A percentile compares a stretch with the other conserved stretches of the same genome.
These are phyloP conservation scores for Scutellaria barbata DNA, from an alignment of 257 asterid species.

Conservation along the genomic window DNA sequence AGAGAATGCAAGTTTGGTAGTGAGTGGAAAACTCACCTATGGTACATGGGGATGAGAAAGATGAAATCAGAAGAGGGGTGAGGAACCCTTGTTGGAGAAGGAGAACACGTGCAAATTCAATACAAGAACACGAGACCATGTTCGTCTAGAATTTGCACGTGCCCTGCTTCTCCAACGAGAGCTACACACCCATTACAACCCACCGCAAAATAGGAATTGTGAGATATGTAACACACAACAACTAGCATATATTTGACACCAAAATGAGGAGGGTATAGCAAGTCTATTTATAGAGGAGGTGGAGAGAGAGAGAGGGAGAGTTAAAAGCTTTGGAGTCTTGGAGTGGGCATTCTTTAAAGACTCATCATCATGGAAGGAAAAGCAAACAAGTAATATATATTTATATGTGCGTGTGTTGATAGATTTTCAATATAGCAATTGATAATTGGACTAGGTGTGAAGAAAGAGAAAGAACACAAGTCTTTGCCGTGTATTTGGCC, in stretches of 20 bases:
- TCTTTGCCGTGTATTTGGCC: slow-evolving; percentile 26
- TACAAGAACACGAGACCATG: not conserved
- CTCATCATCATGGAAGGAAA: slow-evolving; percentile 39
- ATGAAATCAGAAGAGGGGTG: slow-evolving; percentile 25
- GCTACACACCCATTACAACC: slow-evolving; percentile 38
- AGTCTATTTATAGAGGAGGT: slow-evolving; percentile 45
- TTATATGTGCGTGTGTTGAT: not conserved
- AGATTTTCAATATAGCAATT: not conserved
- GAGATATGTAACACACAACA: not conserved
- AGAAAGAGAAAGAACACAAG: slow-evolving; percentile 31
- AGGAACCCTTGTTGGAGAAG: slow-evolving; percentile 79
- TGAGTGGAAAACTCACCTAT: no score
- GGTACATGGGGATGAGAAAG: not conserved
- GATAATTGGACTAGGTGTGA: slow-evolving; percentile 19
- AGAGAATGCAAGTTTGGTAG: no score
- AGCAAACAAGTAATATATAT: slow-evolving; percentile 34
- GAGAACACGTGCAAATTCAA: slow-evolving; percentile 77
- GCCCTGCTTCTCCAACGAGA: slow-evolving; percentile 92
- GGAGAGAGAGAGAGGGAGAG: slow-evolving; percentile 4
- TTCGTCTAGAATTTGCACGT: slow-evolving; percentile 59
- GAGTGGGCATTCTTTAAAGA: slow-evolving; percentile 57
- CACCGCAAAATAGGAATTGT: not conserved
- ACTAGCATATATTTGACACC: not conserved
- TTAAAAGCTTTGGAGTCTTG: slow-evolving; percentile 50
- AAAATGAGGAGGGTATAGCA: slow-evolving; percentile 1